Percentiles rank a stretch among this genome's conserved stretches.
Conservation (phyloP, 495 filamentous ascomycete genomes). For the Penicillium lividum region DNA sequence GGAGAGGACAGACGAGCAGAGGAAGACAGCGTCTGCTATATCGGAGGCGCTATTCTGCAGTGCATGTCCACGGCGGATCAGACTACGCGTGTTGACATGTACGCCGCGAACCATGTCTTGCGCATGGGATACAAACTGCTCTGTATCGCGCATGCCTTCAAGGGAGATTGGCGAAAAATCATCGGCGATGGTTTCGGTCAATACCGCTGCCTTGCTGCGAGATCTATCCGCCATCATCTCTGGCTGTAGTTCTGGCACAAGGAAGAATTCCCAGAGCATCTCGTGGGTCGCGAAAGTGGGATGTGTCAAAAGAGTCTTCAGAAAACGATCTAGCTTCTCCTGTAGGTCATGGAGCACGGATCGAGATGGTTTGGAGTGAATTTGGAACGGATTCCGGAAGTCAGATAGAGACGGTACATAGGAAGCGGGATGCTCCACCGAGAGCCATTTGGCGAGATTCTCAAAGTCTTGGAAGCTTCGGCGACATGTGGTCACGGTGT, state of each 20-base stretch:
- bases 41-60: slow-evolving; percentile 51
- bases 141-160: slow-evolving; percentile 86
- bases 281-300: slow-evolving; percentile 96
- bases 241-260: slow-evolving; percentile 90
- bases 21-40: slow-evolving; percentile 63
- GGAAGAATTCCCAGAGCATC: slow-evolving; percentile 98
- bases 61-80: slow-evolving; percentile 58
- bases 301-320: slow-evolving; percentile 82
- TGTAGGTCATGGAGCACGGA: slow-evolving; percentile 87
- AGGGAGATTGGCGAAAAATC: slow-evolving; percentile 72
- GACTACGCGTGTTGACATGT: slow-evolving; percentile 75
- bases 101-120: slow-evolving; percentile 83
- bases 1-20: slow-evolving; percentile 57
- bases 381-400: slow-evolving; percentile 84
- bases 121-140: slow-evolving; percentile 87
- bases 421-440: slow-evolving; percentile 89
- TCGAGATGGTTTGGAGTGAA: slow-evolving; percentile 87
- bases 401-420: slow-evolving; percentile 84
- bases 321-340: slow-evolving; percentile 78
- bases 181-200: slow-evolving; percentile 80
- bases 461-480: slow-evolving; percentile 91
- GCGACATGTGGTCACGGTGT: slow-evolving; percentile 91
- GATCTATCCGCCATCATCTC: slow-evolving; percentile 89
- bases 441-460: slow-evolving; percentile 82
- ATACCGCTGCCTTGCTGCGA: slow-evolving; percentile 77